These are phyloP conservation scores for Monilinia vaccinii-corymbosi DNA, from an alignment of 2,329 filamentous ascomycete genomes.

Conservation along the genomic window DNA sequence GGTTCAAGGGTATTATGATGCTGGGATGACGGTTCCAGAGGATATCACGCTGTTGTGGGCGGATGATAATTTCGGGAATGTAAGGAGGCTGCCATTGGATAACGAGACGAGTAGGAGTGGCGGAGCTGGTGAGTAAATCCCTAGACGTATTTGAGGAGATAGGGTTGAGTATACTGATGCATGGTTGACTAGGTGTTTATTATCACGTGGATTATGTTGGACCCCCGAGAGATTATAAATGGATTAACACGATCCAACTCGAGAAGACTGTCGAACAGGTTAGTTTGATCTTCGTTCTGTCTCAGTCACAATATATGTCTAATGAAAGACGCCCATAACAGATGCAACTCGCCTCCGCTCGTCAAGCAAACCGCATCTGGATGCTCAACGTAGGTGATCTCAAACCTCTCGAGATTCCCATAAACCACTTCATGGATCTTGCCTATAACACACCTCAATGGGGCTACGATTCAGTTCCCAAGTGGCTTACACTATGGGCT, in stretches of 20 bases:
- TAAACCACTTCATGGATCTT: slow-evolving; percentile 59
- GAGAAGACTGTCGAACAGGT: slow-evolving; percentile 53
- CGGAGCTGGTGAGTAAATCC: slow-evolving; percentile 41
- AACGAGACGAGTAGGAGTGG: slow-evolving; percentile 51
- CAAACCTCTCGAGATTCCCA: slow-evolving; percentile 52
- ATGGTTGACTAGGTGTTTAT: slow-evolving; percentile 38
- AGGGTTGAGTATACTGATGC: neutral
- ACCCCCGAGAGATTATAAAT: slow-evolving; percentile 41
- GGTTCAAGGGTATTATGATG: slow-evolving; percentile 59
- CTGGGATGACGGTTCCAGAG: slow-evolving; percentile 55
- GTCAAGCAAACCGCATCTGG: slow-evolving; percentile 47
- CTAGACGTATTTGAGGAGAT: neutral
- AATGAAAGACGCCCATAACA: slow-evolving; percentile 25
- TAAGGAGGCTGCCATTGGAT: slow-evolving; percentile 49
- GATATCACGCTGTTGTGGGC: slow-evolving; percentile 60
- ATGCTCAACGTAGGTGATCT: slow-evolving; percentile 57
- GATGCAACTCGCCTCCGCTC: slow-evolving; percentile 51
- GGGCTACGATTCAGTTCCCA: slow-evolving; percentile 44
- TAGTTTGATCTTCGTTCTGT: neutral
- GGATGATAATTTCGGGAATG: slow-evolving; percentile 62
- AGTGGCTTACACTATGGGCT: slow-evolving; percentile 50
- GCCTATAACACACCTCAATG: slow-evolving; percentile 54
- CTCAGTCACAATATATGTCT: neutral
- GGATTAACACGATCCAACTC: slow-evolving; percentile 58
- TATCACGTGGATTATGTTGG: slow-evolving; percentile 50